phyloP scores from a whole-genome alignment of 1,139 yeast species.

The Petasospora rhodanensis region DNA sequence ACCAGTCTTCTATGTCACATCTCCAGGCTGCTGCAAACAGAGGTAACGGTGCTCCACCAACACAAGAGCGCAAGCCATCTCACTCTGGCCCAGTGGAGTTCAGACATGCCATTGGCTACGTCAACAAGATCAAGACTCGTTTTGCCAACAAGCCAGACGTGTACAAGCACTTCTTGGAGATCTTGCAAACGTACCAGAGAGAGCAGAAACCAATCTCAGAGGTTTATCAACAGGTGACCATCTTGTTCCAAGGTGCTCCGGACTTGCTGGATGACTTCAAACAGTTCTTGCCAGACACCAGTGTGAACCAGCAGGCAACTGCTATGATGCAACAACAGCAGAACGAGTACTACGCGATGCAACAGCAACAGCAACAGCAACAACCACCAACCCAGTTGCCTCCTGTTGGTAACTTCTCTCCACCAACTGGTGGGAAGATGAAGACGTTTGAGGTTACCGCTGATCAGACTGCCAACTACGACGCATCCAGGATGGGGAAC shows the following conservation, averaged over 20 bases:
- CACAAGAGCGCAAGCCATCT: conserved; percentile 32
- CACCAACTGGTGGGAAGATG: conserved; percentile 43
- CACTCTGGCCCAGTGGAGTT: conserved; percentile 94
- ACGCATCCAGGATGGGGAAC: conserved; percentile 18
- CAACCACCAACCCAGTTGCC: conserved; percentile 57
- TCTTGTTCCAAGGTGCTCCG: conserved; percentile 86
- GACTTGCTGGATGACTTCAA: conserved; percentile 92
- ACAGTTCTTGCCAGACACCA: conserved; percentile 91
- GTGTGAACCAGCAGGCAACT: conserved; percentile 27
- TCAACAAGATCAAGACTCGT: conserved; percentile 90
- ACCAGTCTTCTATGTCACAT: conserved; percentile 29
- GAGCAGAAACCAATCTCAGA: conserved; percentile 94
- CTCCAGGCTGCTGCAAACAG: conserved; percentile 38
- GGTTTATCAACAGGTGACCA: conserved; percentile 89
- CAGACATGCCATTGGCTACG: conserved; percentile 95
- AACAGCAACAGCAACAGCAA: no score
- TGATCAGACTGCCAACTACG: conserved; percentile 13
- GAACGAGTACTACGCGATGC: conserved; percentile 12
- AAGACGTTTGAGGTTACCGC: conserved; percentile 15
- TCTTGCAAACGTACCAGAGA: conserved; percentile 91
- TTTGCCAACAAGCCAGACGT: conserved; percentile 94
- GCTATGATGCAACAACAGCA: conserved; percentile 10
- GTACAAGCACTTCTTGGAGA: conserved; percentile 90
- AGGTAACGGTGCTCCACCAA: conserved; percentile 18
- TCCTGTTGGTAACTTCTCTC: conserved; percentile 94